Evolutionary conservation across 768 basidiomycete species (phyloP), one percentile per base, ranked within the genome.

Genomic region (Collybia nuda): DNA sequence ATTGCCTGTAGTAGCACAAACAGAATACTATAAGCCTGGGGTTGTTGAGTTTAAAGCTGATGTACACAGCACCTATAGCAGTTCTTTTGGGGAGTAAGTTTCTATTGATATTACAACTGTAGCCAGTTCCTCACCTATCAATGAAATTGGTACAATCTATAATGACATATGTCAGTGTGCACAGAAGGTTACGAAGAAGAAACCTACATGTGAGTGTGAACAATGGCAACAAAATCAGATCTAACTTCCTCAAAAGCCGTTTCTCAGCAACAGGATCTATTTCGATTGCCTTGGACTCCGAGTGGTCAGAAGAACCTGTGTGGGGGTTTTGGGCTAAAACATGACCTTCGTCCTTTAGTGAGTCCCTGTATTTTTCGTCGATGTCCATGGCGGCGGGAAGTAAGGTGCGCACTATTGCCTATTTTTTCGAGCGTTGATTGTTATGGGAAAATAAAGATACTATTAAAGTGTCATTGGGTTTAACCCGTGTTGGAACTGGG

Each of bases 181-280:
- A 29, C 2, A 40, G 6, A 23, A 40, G 11, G 21, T 4, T 12
- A 4, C 21, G 21, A 14, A 19, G 24, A 19, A 22, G 3, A 21
- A n/a, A 50, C 61, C 49, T 35, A 62, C 64, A 64, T 28, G 61
- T 56, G 9, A 65, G 21, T 9, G 57, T 55, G 23, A 61, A 63
- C 50, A 65, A 43, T 12, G 73, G 73, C 28, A 74, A 43, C 22
- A 74, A 64, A 38, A 51, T 48, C 2, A 58, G 38, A 57, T 74
- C 73, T 24, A 75, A 52, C 52, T 73, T 74, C 46, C 63, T 61
- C 17, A 75, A 59, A 15, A 74, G 66, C 1, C 59, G 61, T 21
- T 54, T 65, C 53, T 74, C 74, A 19, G 71, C 71, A 37, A 65
- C 61, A 0, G 58, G 45, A 39, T 60, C 43, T 18, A 61, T 56